A percentile compares a stretch with the other conserved stretches of the same genome.
These are phyloP conservation scores for Dipodascus albidus DNA, from an alignment of 805 yeast species.

Conservation along the genomic window DNA sequence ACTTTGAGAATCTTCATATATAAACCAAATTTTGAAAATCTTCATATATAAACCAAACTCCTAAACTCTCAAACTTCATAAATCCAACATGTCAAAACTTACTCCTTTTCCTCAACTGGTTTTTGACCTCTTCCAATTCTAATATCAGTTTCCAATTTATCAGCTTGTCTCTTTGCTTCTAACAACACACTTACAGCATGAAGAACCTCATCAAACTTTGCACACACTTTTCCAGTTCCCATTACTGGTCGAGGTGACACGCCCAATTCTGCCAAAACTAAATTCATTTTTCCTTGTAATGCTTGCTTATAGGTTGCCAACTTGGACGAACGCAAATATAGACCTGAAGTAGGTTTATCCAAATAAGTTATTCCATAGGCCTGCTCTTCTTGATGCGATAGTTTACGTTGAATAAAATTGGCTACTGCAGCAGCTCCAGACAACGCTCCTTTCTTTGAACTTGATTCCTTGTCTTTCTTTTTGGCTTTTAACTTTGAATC, in stretches of 20 bases:
- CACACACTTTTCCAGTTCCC: conserved; percentile 72
- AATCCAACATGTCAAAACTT: no score
- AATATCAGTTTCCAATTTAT: conserved; percentile 75
- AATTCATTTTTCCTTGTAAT: conserved; percentile 47
- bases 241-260: conserved; percentile 74
- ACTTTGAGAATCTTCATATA: no score
- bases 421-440: conserved; percentile 15
- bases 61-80: no score
- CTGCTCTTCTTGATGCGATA: conserved; percentile 69
- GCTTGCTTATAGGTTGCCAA: conserved; percentile 72
- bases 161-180: conserved; percentile 78
- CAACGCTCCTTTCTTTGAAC: conserved; percentile 17
- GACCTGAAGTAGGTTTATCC: conserved; percentile 53
- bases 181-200: conserved; percentile 58
- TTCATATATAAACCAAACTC: no score
- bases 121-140: background rate
- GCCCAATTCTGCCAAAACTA: conserved; percentile 64
- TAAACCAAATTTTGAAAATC: no score
- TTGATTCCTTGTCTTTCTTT: background rate
- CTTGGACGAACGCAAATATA: conserved; percentile 66
- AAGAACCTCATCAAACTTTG: conserved; percentile 64
- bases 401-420: conserved; percentile 34
- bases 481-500: background rate
- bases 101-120: no score
- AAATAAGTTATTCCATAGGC: conserved; percentile 76